Base-by-base conservation (phyloP, 164 flowering plant genomes). In the Tetracentron sinense region DNA sequence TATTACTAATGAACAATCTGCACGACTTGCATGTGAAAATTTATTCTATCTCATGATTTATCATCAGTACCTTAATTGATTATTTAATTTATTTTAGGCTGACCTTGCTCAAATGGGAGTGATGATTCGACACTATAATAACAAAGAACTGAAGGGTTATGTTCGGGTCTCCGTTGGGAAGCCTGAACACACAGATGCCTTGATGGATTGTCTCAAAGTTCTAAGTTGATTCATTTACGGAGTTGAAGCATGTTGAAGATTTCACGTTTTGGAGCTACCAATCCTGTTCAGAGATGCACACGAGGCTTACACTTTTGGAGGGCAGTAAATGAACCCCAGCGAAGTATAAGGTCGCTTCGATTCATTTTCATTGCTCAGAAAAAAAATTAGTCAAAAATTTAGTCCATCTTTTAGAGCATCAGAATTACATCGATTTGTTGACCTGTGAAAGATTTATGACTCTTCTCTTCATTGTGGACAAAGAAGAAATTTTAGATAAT, bases 101-200 rank as follows among this genome's bases (percentile, higher is more conserved):
- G 97, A 95, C 71, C 95, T 95, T 48, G 90, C 92, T 0, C 75
- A 74, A 48, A 90, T 79, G 96, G 99, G 97, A 1, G 89, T 95
- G 51, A 92, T 92, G 96, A 87, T 95, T 56, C 96, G 97, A n/a
- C 98, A 95, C 79, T 95, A 92, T 74, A 80, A 79, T 64, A 95
- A 82, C 64, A 87, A 90, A 76, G 99, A 95, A 60, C 55, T 92
- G 61, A 75, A 73, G 29, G 89, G 98, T 19, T 95, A 79, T 69
- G 92, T 92, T 35, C 90, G 99, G 20, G 82, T 95, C 20, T 86
- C 98, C 38, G 96, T 88, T 28, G 99, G 99, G 51, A 95, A 89
- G 83, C 99, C 96, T 22, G 94, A 92, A 74, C 99, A 95, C 62
- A 92, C 99, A 0, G 89, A 90, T 68, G 76, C 68, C 59, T 71